Conservation (phyloP, 768 basidiomycete genomes). For the Lepiota venenata region DNA sequence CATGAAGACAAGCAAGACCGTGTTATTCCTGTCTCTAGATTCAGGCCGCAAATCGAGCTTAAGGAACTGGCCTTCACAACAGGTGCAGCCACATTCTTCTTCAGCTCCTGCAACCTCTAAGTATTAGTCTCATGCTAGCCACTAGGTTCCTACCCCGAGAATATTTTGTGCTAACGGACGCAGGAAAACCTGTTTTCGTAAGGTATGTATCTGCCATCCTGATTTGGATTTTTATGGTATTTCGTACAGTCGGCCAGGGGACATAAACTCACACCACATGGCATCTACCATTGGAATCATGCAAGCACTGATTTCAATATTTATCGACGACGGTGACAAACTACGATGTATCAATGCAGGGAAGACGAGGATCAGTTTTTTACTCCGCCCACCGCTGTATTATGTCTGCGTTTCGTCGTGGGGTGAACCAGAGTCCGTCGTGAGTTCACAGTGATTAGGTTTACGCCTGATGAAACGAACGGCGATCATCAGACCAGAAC, state of each 20-base stretch:
- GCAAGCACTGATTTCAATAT: constrained; percentile 94
- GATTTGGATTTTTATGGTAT: constrained; percentile 7
- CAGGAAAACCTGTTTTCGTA: constrained; percentile 96
- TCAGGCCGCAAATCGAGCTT: constrained; percentile 27
- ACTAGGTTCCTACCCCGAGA: constrained; percentile 53
- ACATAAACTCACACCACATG: constrained; percentile 58
- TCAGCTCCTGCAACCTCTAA: not conserved
- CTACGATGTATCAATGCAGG: constrained; percentile 82
- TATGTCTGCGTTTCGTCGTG: constrained; percentile 89
- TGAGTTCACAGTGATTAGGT: constrained; percentile 26
- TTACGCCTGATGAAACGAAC: constrained; percentile 6
- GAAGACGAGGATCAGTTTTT: constrained; percentile 77
- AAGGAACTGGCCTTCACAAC: constrained; percentile 37
- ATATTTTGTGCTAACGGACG: constrained; percentile 92
- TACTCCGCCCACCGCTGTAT: constrained; percentile 85
- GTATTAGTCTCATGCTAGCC: not conserved
- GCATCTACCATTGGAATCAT: constrained; percentile 87
- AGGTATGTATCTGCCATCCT: constrained; percentile 44
- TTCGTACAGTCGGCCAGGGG: constrained; percentile 43
- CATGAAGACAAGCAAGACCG: constrained; percentile 21
- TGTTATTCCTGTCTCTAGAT: constrained; percentile 24
- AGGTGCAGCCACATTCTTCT: constrained; percentile 25
- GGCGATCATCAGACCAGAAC: constrained; percentile 72
- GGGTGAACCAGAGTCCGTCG: constrained; percentile 96
- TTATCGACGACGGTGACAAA: constrained; percentile 89